Evolutionary conservation across 2,329 filamentous ascomycete genomes (phyloP), one percentile per base, ranked within the genome.

Genomic region (Paraphoma sp.): DNA sequence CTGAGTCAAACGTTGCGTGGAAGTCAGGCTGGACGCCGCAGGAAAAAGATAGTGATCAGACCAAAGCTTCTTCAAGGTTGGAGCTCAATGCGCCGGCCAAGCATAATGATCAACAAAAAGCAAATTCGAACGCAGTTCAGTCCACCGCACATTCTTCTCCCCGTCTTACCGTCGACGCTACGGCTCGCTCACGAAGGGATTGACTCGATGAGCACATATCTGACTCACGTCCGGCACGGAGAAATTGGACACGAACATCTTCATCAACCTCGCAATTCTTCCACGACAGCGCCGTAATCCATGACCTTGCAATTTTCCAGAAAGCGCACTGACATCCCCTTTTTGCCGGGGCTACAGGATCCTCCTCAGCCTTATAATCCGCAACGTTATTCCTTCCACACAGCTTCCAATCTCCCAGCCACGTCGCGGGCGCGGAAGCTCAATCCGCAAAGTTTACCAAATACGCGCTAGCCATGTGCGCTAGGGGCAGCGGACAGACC

Each of bases 1-100:
- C 68, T 96, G 81, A 76, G 56, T 49, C 51, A 48, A 52, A 48
- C 45, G 49, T 56, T 40, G 36, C 33, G 43, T n/a, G 44, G 23
- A 23, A 23, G 23, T 23, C 23, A 23, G 23, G 23, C 23, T 45
- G 43, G 44, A 47, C n/a, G 29, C 40, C 9, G 10, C 33, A 36
- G 33, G 9, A 10, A 14, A 36, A 36, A 36, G 33, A 10, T 36
- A 36, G 33, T 14, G 33, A 10, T 36, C 38, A 31, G 41, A 50
- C 42, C 36, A 54, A 23, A 23, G 23, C 23, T 23, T 23, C 23
- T 23, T 23, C 23, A 23, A 23, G 23, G 23, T 23, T 23, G 3
- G 23, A 23, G 23, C 23, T 23, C 23, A 23, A 23, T 23, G 44
- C 45, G 16, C 45, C 41, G 29, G 48, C 17, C 43, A 23, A 45